A percentile compares a stretch with the other conserved stretches of the same genome.
Conservation (phyloP, 2,329 filamentous ascomycete genomes). For the Verticillium isaacii region DNA sequence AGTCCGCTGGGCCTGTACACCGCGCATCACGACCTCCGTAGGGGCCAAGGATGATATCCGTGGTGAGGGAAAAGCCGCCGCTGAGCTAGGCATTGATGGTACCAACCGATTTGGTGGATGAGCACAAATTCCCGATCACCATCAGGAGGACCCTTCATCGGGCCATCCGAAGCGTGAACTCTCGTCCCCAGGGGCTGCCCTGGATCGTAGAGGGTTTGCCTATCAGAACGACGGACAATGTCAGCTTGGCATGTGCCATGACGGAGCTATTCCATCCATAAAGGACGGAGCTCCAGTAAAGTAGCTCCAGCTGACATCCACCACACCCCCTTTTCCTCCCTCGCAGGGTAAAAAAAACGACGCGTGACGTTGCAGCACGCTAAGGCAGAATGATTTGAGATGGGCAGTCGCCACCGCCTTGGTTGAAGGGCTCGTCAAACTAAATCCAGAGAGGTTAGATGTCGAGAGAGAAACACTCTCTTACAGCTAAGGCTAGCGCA, state of each 20-base stretch:
- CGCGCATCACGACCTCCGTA: neutral
- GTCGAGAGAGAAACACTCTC: neutral
- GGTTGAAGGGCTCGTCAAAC: neutral
- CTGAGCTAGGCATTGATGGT: too few relatives aligned
- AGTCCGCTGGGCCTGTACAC: neutral
- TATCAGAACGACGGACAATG: neutral
- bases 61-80: neutral
- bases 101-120: too few relatives aligned
- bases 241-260: neutral
- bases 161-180: neutral
- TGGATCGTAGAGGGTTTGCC: neutral
- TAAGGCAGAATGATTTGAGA: neutral
- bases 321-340: neutral
- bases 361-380: neutral
- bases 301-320: neutral
- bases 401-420: neutral
- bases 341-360: neutral
- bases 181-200: neutral
- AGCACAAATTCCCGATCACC: neutral
- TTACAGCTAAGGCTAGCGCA: neutral
- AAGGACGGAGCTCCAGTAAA: neutral
- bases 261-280: neutral
- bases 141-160: neutral
- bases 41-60: neutral
- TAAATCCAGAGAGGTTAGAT: neutral